A percentile compares a stretch with the other conserved stretches of the same genome.
Evolutionary conservation across 768 basidiomycete genomes (phyloP).

Genomic region (Hebeloma cylindrosporum): DNA sequence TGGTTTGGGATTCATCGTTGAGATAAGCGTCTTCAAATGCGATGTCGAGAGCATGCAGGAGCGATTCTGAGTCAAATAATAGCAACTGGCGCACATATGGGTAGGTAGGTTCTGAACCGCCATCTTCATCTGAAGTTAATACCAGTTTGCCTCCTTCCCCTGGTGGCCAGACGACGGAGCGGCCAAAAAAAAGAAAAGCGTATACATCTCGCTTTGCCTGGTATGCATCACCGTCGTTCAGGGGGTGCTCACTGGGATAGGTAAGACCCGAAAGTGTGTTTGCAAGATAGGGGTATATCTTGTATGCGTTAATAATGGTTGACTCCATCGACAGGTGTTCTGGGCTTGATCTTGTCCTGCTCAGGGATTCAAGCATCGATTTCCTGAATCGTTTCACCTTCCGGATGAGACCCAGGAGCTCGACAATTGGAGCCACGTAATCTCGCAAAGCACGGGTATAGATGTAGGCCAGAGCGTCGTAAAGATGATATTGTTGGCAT

Average conservation of each 20-base stretch:
- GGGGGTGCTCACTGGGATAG: slow-evolving; percentile 80
- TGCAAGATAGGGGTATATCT: slow-evolving; percentile 87
- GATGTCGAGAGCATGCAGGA: slow-evolving; percentile 90
- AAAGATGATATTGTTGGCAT: slow-evolving; percentile 80
- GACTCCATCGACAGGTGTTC: slow-evolving; percentile 49
- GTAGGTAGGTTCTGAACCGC: slow-evolving; percentile 78
- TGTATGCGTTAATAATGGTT: slow-evolving; percentile 77
- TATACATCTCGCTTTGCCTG: slow-evolving; percentile 77
- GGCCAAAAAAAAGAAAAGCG: slow-evolving; percentile 80
- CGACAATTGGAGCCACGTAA: slow-evolving; percentile 86
- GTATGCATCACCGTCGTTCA: slow-evolving; percentile 62
- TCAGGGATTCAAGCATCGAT: slow-evolving; percentile 30
- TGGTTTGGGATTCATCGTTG: slow-evolving; percentile 66
- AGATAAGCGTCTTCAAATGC: slow-evolving; percentile 93
- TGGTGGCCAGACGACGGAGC: slow-evolving; percentile 74
- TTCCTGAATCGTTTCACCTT: slow-evolving; percentile 58
- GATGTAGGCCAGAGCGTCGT: slow-evolving; percentile 93
- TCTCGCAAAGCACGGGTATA: slow-evolving; percentile 88
- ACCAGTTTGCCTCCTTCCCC: slow-evolving; percentile 72
- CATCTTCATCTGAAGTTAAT: slow-evolving; percentile 73
- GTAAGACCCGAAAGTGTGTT: slow-evolving; percentile 77
- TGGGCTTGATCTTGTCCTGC: slow-evolving; percentile 27
- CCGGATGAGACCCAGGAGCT: slow-evolving; percentile 76
- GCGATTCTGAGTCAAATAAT: slow-evolving; percentile 89
- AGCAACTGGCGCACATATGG: slow-evolving; percentile 86